Conservation (phyloP, 2,329 filamentous ascomycete species). For the Karstenula rhodostoma region DNA sequence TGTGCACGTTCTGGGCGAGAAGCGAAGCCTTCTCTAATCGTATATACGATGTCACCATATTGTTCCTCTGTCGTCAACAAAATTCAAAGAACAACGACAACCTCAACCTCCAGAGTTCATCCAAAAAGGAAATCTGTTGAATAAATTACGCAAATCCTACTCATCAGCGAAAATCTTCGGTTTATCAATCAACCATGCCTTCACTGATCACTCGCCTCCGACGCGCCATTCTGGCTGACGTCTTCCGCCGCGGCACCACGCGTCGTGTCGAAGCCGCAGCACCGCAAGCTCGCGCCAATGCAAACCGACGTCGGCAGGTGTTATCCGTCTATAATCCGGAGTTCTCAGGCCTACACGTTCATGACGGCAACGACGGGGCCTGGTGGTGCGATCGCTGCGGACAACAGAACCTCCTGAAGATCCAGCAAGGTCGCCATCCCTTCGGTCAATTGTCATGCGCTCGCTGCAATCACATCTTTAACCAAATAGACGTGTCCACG, state of each 20-base stretch:
- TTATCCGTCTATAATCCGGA: not conserved
- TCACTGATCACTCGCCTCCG: not conserved
- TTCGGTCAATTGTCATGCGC: not conserved
- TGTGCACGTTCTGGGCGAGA: not conserved
- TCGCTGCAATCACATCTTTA: not conserved
- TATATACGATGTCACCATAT: not conserved
- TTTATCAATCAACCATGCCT: not conserved
- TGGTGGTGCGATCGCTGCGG: slow-evolving; percentile 4
- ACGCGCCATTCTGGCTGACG: not conserved
- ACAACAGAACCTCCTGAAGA: not conserved
- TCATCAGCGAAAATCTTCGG: no score
- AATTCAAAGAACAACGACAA: not conserved
- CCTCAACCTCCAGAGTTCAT: not conserved
- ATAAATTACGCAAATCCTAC: not conserved
- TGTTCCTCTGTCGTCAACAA: not conserved
- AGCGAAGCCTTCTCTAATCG: not conserved
- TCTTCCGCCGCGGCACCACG: not conserved
- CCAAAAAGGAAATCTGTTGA: no score
- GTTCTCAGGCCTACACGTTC: not conserved
- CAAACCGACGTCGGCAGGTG: not conserved
- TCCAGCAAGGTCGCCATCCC: not conserved
- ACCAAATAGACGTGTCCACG: not conserved
- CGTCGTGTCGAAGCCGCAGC: not conserved
- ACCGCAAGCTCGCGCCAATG: not conserved
- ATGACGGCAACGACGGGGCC: not conserved